Conservation (phyloP, 768 basidiomycete genomes). For the Pluteus cervinus region DNA sequence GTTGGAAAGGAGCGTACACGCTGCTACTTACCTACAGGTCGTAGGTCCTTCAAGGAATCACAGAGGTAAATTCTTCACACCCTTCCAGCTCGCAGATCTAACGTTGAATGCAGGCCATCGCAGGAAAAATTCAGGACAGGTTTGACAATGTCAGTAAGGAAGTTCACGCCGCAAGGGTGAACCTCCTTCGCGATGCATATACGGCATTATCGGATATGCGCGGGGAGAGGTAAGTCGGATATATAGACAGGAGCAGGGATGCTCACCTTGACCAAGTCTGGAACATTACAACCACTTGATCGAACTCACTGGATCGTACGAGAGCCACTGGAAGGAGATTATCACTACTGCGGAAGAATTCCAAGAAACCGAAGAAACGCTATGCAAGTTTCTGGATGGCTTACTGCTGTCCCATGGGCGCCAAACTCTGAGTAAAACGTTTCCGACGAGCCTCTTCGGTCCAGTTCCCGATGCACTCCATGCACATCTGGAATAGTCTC, state of each 20-base stretch:
- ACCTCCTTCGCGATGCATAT: constrained; percentile 39
- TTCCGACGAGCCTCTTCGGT: too few species aligned
- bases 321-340: constrained; percentile 33
- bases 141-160: constrained; percentile 43
- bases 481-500: too few species aligned
- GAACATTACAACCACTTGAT: constrained; percentile 48
- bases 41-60: constrained; percentile 47
- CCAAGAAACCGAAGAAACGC: constrained; percentile 30
- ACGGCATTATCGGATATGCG: constrained; percentile 40
- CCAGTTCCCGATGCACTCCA: too few species aligned
- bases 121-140: constrained; percentile 37
- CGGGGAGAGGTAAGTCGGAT: constrained; percentile 30
- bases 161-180: constrained; percentile 36
- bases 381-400: constrained; percentile 26
- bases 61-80: constrained; percentile 25
- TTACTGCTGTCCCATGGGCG: constrained; percentile 45
- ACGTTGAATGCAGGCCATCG: constrained; percentile 32
- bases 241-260: too few species aligned
- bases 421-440: constrained; percentile 40
- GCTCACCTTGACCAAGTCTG: constrained; percentile 26
- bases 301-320: constrained; percentile 50
- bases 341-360: constrained; percentile 35
- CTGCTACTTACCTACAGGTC: background rate
- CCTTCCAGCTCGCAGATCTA: constrained; percentile 1
- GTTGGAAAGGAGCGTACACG: too few species aligned